These are phyloP conservation scores for Cyberlindnera japonica DNA, from an alignment of 805 yeast genomes.

Conservation along the genomic window DNA sequence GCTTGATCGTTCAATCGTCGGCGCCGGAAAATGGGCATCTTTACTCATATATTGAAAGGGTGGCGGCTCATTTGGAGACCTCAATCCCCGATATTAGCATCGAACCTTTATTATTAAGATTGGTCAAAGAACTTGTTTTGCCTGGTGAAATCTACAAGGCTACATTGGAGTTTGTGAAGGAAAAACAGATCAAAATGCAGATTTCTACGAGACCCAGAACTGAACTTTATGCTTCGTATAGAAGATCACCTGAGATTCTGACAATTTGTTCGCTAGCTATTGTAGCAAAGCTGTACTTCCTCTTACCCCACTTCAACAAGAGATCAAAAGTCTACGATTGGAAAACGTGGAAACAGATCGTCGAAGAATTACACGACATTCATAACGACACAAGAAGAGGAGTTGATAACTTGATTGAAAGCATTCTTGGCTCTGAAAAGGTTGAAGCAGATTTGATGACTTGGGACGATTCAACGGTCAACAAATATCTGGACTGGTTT, in stretches of 20 bases:
- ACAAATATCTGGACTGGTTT: constrained; percentile 50
- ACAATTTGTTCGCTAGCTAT: constrained; percentile 14
- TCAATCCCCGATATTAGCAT: constrained; percentile 20
- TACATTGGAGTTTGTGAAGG: constrained; percentile 29
- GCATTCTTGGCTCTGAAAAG: constrained; percentile 20
- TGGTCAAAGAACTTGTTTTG: constrained; percentile 40
- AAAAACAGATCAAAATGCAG: constrained; percentile 9
- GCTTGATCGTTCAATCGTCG: no score
- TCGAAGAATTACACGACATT: constrained; percentile 16
- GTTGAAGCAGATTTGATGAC: constrained; percentile 35
- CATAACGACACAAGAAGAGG: constrained; percentile 7
- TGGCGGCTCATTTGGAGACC: neutral
- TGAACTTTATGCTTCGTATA: constrained; percentile 17
- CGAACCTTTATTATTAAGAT: constrained; percentile 39
- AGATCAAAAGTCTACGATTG: constrained; percentile 5
- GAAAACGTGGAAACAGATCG: constrained; percentile 22
- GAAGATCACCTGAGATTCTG: constrained; percentile 36
- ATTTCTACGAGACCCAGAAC: no score
- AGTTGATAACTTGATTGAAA: constrained; percentile 11
- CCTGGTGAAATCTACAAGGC: constrained; percentile 47
- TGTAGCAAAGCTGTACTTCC: constrained; percentile 24
- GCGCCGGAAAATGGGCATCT: neutral
- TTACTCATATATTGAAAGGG: neutral
- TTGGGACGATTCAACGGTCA: constrained; percentile 47
- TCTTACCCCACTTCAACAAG: constrained; percentile 6